Evolutionary conservation across 2,329 filamentous ascomycete genomes (phyloP), one percentile per base, ranked within the genome.

Genomic region (Colletotrichum sp.): DNA sequence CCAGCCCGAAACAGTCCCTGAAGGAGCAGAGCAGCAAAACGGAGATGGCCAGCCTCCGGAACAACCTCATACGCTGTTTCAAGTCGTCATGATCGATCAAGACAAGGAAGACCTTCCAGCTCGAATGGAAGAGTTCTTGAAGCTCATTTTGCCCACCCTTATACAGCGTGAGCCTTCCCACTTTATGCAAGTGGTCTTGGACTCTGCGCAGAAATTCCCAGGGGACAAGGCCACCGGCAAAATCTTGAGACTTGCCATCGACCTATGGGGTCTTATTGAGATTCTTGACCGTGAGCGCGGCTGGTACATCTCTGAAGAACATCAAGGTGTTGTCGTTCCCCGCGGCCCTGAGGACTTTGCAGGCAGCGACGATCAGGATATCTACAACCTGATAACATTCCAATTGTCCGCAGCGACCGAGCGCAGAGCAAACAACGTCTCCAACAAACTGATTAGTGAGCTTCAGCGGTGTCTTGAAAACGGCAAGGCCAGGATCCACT

Each of bases 331-430:
- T 16, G 83, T 86, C 39, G 83, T 87, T 21, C 84, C 85, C 16
- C 84, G 87, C 18, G 85, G 85, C 78, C 89, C 92, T 74, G 88
- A 88, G 52, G 90, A 91, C 68, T 83, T 84, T 13, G 82, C 86
- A 30, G 84, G 81, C 60, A 88, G 89, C 52, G 87, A 87, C 9
- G 88, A 91, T 57, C 87, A 88, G 44, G 90, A 92, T 72, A 88
- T 89, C 5, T 93, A 92, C 81, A 90, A 89, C 52, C 91, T 91
- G 76, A 90, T 93, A 71, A 91, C 89, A 79, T 89, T 92, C 82
- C 92, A 94, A 82, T 87, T 94, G 60, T 92, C 91, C 66, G 92
- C 92, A 1, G 92, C 90, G 0, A 91, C 91, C 2, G 92, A 94
- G 81, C 89, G 91, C 73, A 92, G 92, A 80, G 92, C 92, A 10